Evolutionary conservation across 2,329 filamentous ascomycete genomes (phyloP), one percentile per base, ranked within the genome.

Genomic region (Eurotiales sp.): DNA sequence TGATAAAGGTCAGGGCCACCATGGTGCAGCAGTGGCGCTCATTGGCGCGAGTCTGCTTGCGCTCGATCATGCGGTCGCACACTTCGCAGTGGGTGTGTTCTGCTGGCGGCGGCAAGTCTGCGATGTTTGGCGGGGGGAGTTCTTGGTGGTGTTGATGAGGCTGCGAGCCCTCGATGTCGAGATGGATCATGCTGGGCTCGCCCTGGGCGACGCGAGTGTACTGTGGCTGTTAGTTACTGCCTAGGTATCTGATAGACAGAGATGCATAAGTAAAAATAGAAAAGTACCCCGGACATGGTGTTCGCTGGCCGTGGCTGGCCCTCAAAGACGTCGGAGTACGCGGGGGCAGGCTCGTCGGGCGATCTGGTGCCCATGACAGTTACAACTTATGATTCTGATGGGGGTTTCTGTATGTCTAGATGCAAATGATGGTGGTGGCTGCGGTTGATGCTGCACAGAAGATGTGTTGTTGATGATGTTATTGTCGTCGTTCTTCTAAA

Each of bases 11-110:
- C 15, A 50, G 14, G 3, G 46, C 45, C 11, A 50, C 12, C 51
- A 53, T 50, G 12, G 51, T 44, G 15, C 51, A 50, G 46, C 51
- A 53, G 37, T 53, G 45, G 11, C 46, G 27, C 23, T 53, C 34
- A 25, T 44, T 49, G 3, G 15, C 11, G 21, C 46, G 22, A 4
- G n/a, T 19, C 12, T 47, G 48, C 25, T 45, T 46, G 40, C 47
- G 48, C 25, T 54, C 48, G 12, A 42, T 19, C 1, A 42, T n/a
- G 8, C 22, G n/a, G n/a, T 52, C 49, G 43, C 50, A 52, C 15
- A 30, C 37, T 7, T 46, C 19, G 14, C 50, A 52, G 23, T 44
- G 50, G 30, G 8, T 34, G 15, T 29, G 34, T 21, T 37, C 34
- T 8, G 15, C 4, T 14, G n/a, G 34, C 3, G 29, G 29, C 3